Percentiles rank a stretch among this genome's conserved stretches.
Conservation (phyloP, 345 rosid genomes). For the Rhizophora mangle region DNA sequence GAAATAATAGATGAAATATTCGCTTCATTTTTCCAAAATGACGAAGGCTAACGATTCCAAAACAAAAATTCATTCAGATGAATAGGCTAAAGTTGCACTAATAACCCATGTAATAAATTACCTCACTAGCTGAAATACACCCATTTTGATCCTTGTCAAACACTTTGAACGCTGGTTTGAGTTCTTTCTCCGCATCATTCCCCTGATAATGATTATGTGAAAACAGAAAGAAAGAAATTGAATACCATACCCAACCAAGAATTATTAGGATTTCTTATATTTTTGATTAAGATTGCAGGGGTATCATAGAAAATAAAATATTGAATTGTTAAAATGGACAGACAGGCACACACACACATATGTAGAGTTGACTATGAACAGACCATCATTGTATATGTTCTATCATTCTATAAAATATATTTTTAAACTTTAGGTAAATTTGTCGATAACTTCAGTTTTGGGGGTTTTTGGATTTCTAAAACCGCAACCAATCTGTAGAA, state of each 20-base stretch:
- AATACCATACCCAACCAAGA: background rate
- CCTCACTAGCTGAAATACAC: constrained; percentile 79
- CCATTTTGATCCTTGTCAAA: constrained; percentile 89
- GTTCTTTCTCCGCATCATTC: constrained; percentile 73
- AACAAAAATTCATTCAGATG: too few relatives aligned
- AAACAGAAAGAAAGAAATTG: background rate
- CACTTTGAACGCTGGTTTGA: constrained; percentile 78
- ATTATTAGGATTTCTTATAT: background rate
- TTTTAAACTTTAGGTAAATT: too few relatives aligned
- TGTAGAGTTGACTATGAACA: background rate
- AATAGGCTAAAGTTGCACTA: background rate
- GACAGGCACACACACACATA: background rate
- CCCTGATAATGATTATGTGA: constrained; percentile 36
- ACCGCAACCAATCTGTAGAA: too few relatives aligned
- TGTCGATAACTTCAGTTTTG: too few relatives aligned
- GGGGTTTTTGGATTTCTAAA: too few relatives aligned
- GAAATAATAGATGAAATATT: background rate
- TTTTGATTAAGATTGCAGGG: background rate
- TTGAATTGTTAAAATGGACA: background rate
- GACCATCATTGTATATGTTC: constrained; percentile 40
- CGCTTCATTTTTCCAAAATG: too few relatives aligned
- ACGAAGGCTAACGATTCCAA: too few relatives aligned
- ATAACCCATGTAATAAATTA: constrained; percentile 9
- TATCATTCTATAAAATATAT: too few relatives aligned
- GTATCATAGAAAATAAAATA: background rate